Base-by-base conservation (phyloP, 805 yeast genomes). In the Spathaspora sp. region DNA sequence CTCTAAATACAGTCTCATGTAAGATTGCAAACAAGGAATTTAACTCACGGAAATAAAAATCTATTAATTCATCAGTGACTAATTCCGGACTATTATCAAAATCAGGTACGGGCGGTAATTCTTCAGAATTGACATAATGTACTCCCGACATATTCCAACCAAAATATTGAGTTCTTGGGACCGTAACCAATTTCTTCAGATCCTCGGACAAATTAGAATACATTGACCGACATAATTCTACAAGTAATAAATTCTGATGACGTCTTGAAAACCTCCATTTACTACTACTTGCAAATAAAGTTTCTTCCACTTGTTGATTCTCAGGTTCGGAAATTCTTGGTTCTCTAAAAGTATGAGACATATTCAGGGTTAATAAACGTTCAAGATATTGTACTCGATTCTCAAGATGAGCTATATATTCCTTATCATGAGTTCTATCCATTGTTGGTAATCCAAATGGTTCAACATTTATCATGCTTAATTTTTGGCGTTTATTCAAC, bases 91-190 rank as follows among this genome's bases (percentile, higher is more conserved):
- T 9, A 35, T 35, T 35, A 29, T 46, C 48, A 14, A 66, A 52
- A 2, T 61, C 64, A 1, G 77, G 74, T 11, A 61, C 50, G 2
- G 60, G 64, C 14, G 78, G 79, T 39, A 74, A 56, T 11, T 51
- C 55, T 28, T 69, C 72, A 3, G 66, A 60, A 26, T 53, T 52
- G 17, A 81, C 54, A 58, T 80, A 83, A 57, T 76, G 78, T 28
- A 74, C 74, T 1, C 87, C 87, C n/a, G 78, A 69, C 79, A 82
- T 67, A 60, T 83, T 83, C 87, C 87, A 83, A 14, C 86, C 87
- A 57, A 80, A 83, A 48, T 74, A 78, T 59, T 83, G 86, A n/a
- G 75, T 68, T 45, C 87, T 63, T 4, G 87, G 87, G n/a, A 78
- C 54, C 11, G 65, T 58, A 12, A 81, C 69, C 14, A 66, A 60